phyloP scores from a whole-genome alignment of 1,139 yeast genomes.

The Petasospora rhodanensis region DNA sequence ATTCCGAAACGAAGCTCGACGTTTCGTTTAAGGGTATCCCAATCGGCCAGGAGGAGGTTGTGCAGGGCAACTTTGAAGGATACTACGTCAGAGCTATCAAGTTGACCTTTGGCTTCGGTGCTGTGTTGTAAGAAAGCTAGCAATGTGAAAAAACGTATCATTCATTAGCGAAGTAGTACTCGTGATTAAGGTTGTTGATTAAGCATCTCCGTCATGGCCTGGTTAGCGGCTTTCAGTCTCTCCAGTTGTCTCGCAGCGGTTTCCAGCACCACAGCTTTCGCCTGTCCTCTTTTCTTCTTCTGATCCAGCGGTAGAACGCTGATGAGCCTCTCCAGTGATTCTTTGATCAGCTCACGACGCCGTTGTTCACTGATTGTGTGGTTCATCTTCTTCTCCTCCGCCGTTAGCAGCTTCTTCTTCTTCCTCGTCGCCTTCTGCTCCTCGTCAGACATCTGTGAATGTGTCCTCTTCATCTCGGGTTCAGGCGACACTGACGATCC shows the following conservation, averaged over 20 bases:
- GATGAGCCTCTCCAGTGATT: slow-evolving; percentile 49
- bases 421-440: slow-evolving; percentile 25
- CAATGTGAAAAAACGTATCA: too few species aligned
- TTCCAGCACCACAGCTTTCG: slow-evolving; percentile 30
- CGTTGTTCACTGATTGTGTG: slow-evolving; percentile 76
- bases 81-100: slow-evolving; percentile 86
- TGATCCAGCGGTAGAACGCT: slow-evolving; percentile 25
- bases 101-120: slow-evolving; percentile 89
- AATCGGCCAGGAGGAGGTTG: slow-evolving; percentile 93
- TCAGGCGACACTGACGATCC: too few species aligned
- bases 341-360: slow-evolving; percentile 66
- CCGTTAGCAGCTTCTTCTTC: slow-evolving; percentile 47
- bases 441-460: too few species aligned
- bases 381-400: slow-evolving; percentile 65
- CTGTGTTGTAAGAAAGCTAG: too few species aligned
- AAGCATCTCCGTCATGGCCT: too few species aligned
- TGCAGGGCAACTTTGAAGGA: slow-evolving; percentile 78
- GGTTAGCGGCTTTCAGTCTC: slow-evolving; percentile 24
- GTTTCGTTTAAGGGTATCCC: slow-evolving; percentile 90
- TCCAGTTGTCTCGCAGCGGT: slow-evolving; percentile 32
- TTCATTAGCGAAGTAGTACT: too few species aligned
- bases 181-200: too few species aligned
- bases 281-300: slow-evolving; percentile 18
- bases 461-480: too few species aligned
- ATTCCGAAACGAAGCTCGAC: slow-evolving; percentile 75